phyloP scores from a whole-genome alignment of 2,329 filamentous ascomycete genomes.

The Paraphoma sp. region DNA sequence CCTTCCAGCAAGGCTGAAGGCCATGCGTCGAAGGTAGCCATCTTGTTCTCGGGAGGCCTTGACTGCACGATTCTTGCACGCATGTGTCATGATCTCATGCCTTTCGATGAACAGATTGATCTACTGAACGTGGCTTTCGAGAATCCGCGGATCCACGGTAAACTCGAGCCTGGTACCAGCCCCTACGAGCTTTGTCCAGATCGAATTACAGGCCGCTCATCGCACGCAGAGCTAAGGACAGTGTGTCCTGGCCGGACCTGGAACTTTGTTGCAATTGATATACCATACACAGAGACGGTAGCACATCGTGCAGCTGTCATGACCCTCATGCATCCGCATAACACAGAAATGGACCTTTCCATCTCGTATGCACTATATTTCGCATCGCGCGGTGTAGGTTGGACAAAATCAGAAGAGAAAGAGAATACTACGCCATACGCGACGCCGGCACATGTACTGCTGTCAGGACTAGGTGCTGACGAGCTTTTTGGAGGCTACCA shows the following conservation, averaged over 20 bases:
- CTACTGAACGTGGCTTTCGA: constrained; percentile 96
- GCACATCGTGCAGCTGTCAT: constrained; percentile 74
- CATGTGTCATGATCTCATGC: constrained; percentile 78
- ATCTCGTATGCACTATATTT: constrained; percentile 96
- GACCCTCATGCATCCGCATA: constrained; percentile 85
- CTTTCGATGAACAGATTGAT: constrained; percentile 73
- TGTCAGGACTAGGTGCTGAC: constrained; percentile 93
- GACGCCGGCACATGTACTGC: constrained; percentile 78
- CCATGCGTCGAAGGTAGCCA: constrained; percentile 64
- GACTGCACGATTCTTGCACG: constrained; percentile 91
- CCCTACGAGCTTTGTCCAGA: constrained; percentile 88
- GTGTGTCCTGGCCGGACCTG: constrained; percentile 76
- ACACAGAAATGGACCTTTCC: constrained; percentile 98
- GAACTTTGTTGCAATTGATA: constrained; percentile 85
- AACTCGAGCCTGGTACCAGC: constrained; percentile 33
- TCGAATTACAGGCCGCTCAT: constrained; percentile 81
- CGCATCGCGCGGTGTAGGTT: constrained; percentile 76
- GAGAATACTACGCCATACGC: constrained; percentile 56
- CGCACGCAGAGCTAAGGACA: constrained; percentile 74
- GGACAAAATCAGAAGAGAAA: constrained; percentile 42
- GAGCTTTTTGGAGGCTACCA: constrained; percentile 95
- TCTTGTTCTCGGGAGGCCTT: constrained; percentile 92
- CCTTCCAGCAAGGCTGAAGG: not conserved
- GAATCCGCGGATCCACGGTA: constrained; percentile 73
- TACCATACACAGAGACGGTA: constrained; percentile 78